These are phyloP conservation scores for Alternaria panax DNA, from an alignment of 2,329 filamentous ascomycete species.

Conservation along the genomic window DNA sequence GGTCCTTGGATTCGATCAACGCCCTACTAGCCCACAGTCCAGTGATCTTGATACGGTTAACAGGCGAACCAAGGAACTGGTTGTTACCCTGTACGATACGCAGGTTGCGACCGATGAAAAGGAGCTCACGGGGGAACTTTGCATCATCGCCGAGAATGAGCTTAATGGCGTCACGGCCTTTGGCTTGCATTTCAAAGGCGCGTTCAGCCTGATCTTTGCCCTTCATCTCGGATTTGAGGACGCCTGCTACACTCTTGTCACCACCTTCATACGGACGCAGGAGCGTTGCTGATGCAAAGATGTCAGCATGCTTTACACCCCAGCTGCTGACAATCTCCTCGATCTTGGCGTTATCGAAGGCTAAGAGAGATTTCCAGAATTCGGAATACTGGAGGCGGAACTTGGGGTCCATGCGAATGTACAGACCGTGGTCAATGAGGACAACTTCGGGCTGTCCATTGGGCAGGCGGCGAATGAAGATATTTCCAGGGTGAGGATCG, in stretches of 20 bases:
- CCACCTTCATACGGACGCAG: conserved; percentile 91
- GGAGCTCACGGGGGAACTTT: conserved; percentile 87
- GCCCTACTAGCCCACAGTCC: conserved; percentile 87
- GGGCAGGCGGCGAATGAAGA: conserved; percentile 88
- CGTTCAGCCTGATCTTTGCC: conserved; percentile 64
- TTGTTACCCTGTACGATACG: conserved; percentile 94
- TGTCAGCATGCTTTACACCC: conserved; percentile 88
- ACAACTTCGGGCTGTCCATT: conserved; percentile 87
- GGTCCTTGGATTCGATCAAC: conserved; percentile 75
- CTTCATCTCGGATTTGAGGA: conserved; percentile 61
- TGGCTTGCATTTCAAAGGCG: conserved; percentile 81
- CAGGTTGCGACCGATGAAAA: conserved; percentile 91
- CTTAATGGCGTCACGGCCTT: conserved; percentile 74
- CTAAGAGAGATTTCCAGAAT: conserved; percentile 94
- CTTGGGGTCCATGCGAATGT: conserved; percentile 84
- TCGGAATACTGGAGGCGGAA: conserved; percentile 86
- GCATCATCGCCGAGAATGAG: conserved; percentile 83
- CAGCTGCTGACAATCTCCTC: conserved; percentile 75
- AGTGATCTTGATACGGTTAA: conserved; percentile 93
- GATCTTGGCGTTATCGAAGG: conserved; percentile 88
- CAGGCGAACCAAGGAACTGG: conserved; percentile 85
- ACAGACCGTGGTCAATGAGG: conserved; percentile 95
- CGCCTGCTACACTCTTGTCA: conserved; percentile 69
- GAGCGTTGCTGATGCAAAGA: conserved; percentile 90
- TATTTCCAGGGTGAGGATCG: conserved; percentile 96